Conservation (phyloP, 108 stramenopile species). For the Nannochloropsis gaditana region DNA sequence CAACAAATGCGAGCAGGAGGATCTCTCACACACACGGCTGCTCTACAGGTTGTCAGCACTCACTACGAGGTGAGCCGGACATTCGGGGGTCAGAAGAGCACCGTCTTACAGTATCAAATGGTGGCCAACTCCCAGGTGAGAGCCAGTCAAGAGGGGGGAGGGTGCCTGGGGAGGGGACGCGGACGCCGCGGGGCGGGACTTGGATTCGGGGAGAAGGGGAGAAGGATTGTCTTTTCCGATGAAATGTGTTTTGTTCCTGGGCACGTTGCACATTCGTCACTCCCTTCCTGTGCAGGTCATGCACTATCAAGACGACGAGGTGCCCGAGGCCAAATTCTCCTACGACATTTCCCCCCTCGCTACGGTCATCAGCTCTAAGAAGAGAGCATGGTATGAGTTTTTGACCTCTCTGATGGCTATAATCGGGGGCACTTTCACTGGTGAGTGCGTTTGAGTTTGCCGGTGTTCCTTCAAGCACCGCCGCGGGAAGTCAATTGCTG, state of each 20-base stretch:
- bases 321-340: conserved; percentile 51
- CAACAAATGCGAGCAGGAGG: background rate
- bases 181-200: background rate
- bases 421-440: conserved; percentile 94
- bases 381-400: conserved; percentile 79
- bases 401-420: conserved; percentile 87
- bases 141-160: background rate
- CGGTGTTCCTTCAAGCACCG: background rate
- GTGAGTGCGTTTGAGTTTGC: background rate
- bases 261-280: background rate
- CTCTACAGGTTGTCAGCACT: conserved; percentile 19
- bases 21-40: background rate
- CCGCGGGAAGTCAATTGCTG: too few relatives aligned
- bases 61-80: conserved; percentile 9
- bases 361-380: conserved; percentile 35
- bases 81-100: background rate
- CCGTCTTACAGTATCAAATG: conserved; percentile 41
- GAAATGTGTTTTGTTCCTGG: background rate
- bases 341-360: conserved; percentile 56
- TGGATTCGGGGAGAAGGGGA: too few relatives aligned
- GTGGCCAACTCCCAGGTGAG: conserved; percentile 22
- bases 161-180: background rate
- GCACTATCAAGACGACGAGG: conserved; percentile 35
- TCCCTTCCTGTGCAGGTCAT: conserved; percentile 31
- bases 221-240: background rate